phyloP scores from a whole-genome alignment of 768 basidiomycete species.

The Piloderma croceum region DNA sequence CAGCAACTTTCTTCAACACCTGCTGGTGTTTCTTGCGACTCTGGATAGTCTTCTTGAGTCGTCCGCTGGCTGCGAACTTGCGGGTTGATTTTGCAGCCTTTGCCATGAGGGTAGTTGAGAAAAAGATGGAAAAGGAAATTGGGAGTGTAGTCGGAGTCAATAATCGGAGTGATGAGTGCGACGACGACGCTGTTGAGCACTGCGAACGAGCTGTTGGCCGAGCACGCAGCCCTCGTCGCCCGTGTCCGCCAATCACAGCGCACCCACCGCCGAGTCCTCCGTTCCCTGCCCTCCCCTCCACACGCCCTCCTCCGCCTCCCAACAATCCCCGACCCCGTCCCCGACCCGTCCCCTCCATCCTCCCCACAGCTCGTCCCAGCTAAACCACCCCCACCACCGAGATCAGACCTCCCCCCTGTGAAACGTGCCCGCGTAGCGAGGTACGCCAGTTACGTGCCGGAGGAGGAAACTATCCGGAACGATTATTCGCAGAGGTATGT shows the following conservation, averaged over 20 bases:
- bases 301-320: conserved; percentile 51
- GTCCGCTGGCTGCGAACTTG: conserved; percentile 85
- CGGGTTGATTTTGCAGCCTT: conserved; percentile 77
- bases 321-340: conserved; percentile 51
- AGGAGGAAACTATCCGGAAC: conserved; percentile 95
- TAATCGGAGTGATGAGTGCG: neutral
- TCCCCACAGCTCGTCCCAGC: conserved; percentile 37
- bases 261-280: conserved; percentile 50
- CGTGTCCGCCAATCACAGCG: conserved; percentile 54
- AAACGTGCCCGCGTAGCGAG: conserved; percentile 68
- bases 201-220: conserved; percentile 60
- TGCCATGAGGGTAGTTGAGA: neutral
- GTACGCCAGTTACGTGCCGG: conserved; percentile 80
- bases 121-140: neutral
- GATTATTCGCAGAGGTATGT: conserved; percentile 92
- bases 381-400: conserved; percentile 31
- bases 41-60: conserved; percentile 82
- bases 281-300: conserved; percentile 49
- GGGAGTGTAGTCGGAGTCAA: too few relatives aligned
- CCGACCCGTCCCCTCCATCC: conserved; percentile 45
- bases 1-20: conserved; percentile 63
- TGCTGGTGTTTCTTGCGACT: conserved; percentile 78
- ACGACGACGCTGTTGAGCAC: conserved; percentile 47
- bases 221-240: conserved; percentile 53
- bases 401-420: conserved; percentile 54